Evolutionary conservation across 2,329 filamentous ascomycete species (phyloP), one percentile per base, ranked within the genome.

Genomic region (Esteya vermicola): DNA sequence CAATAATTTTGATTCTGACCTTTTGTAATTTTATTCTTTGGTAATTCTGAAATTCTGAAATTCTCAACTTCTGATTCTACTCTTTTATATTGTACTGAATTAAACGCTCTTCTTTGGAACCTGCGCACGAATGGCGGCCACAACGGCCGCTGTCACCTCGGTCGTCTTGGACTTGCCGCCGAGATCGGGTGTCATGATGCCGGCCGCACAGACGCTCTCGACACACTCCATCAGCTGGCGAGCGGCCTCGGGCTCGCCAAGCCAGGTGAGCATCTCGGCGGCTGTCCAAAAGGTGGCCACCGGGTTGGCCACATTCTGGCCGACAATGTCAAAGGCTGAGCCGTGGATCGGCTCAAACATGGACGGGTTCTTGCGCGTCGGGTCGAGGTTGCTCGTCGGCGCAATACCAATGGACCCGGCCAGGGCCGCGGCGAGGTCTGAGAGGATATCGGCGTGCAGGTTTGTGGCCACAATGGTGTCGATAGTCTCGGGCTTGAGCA

Each of bases 321-420:
- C 68, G 0, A 64, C 63, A 36, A 72, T 72, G 43, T 73, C 68
- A 40, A 69, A 69, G 2, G 68, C 69, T 7, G 61, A 65, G 6
- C 69, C 68, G 45, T 72, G 68, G 42, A 73, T 71, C 0, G 70
- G 70, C 55, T 74, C 70, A 47, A 74, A 74, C 68, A 73, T 69
- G 39, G 58, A 63, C 53, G 70, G 41, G 56, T 68, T 49, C 52
- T 64, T n/a, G 58, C 67, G 48, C 8, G 57, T 58, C 6, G 76
- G 75, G 48, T 81, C 75, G 7, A 81, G 60, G 47, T 79, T 80
- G 27, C 63, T 69, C 0, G 76, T 78, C 3, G 77, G 75, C 2
- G 77, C 77, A 43, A 81, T 80, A 6, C 78, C 76, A 46, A 81
- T 81, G 3, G 68, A 75, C 2, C 77, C 78, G n/a, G 76, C 75